These are phyloP conservation scores for Chalciporus sp. DNA, from an alignment of 1,284 basidiomycete genomes.

Conservation along the genomic window DNA sequence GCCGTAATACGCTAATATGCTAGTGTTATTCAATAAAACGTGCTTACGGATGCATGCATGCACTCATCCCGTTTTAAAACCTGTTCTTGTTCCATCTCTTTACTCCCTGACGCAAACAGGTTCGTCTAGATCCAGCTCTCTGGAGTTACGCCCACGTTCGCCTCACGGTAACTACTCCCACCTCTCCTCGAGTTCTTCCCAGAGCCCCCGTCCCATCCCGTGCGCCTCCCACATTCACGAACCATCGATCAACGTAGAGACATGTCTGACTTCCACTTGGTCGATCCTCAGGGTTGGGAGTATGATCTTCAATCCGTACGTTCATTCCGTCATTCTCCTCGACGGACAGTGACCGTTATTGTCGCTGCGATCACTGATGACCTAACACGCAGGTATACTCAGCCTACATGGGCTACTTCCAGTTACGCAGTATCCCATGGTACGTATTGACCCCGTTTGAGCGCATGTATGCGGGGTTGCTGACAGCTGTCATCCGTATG, in stretches of 20 bases:
- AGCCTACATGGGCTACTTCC: constrained; percentile 83
- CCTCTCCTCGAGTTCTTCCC: neutral
- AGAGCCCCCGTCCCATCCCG: too few species aligned
- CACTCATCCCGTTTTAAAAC: neutral
- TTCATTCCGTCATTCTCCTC: constrained; percentile 5
- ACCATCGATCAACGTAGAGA: neutral
- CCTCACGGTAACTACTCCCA: too few species aligned
- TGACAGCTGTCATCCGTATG: neutral
- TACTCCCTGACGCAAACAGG: neutral
- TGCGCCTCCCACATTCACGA: neutral
- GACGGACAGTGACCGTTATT: neutral
- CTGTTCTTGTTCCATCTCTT: neutral
- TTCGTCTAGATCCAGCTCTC: neutral
- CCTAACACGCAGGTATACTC: constrained; percentile 64
- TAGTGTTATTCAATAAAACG: neutral
- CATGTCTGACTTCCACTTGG: constrained; percentile 72
- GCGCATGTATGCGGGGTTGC: neutral
- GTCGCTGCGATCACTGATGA: constrained; percentile 1
- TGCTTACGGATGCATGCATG: neutral
- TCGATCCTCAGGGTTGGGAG: constrained; percentile 80
- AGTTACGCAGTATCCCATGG: constrained; percentile 74
- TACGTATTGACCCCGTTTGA: constrained; percentile 35
- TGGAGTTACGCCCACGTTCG: too few species aligned
- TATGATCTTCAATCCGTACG: constrained; percentile 82
- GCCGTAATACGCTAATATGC: neutral